These are phyloP conservation scores for Diversispora epigaea DNA, from an alignment of 192 early-diverging fungal species.

Conservation along the genomic window DNA sequence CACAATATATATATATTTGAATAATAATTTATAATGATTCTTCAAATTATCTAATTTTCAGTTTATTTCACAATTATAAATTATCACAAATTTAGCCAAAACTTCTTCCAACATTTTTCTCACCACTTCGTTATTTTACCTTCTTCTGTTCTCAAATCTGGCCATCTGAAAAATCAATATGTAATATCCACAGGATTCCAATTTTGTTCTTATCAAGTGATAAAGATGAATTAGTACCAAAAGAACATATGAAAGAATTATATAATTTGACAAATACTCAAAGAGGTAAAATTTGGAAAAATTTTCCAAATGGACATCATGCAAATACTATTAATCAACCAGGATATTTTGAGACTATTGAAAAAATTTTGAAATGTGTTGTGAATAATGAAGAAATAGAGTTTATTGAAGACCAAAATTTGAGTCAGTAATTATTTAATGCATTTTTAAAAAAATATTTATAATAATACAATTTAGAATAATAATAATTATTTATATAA, in stretches of 20 bases:
- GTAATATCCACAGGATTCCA: conserved; percentile 62
- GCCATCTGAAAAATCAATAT: conserved; percentile 75
- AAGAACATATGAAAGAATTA: conserved; percentile 80
- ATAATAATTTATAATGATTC: not conserved
- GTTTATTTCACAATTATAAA: not conserved
- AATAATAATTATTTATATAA: no score
- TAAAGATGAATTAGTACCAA: conserved; percentile 86
- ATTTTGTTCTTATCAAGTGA: conserved; percentile 79
- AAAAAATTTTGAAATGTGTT: conserved; percentile 43
- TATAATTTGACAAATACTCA: conserved; percentile 58
- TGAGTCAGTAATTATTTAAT: no score
- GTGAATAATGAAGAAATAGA: not conserved
- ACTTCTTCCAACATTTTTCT: conserved; percentile 83
- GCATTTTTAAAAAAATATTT: no score
- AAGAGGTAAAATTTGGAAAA: conserved; percentile 38
- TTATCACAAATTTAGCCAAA: conserved; percentile 55
- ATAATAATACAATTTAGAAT: no score
- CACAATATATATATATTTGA: not conserved
- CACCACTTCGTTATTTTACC: conserved; percentile 63
- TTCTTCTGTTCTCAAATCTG: conserved; percentile 89
- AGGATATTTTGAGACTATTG: conserved; percentile 81
- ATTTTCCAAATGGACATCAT: conserved; percentile 82
- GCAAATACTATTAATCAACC: conserved; percentile 87
- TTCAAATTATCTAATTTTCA: not conserved
- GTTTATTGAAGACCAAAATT: no score